A percentile compares a stretch with the other conserved stretches of the same genome.
These are phyloP conservation scores for Lepiota brunneoincarnata DNA, from an alignment of 768 basidiomycete genomes.

Conservation along the genomic window DNA sequence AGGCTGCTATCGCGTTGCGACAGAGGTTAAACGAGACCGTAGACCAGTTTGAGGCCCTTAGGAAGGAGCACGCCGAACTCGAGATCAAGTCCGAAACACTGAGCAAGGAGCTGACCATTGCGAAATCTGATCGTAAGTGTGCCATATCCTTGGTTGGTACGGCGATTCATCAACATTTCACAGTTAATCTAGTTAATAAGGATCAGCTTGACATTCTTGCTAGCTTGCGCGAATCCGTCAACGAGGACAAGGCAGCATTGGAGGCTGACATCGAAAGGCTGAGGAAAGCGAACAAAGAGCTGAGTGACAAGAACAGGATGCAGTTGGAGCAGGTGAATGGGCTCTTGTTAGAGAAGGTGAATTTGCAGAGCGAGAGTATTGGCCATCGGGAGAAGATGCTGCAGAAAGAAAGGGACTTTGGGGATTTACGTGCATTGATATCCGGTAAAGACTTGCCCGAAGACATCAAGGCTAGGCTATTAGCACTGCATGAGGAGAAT, in stretches of 20 bases:
- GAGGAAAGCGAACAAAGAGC: conserved; percentile 64
- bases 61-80: conserved; percentile 66
- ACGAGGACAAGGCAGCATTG: conserved; percentile 78
- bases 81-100: conserved; percentile 65
- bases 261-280: conserved; percentile 66
- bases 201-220: conserved; percentile 91
- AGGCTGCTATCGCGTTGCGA: conserved; percentile 85
- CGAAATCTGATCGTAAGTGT: conserved; percentile 79
- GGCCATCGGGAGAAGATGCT: conserved; percentile 85
- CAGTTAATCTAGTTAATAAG: conserved; percentile 89
- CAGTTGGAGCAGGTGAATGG: conserved; percentile 86
- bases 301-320: conserved; percentile 83
- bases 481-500: conserved; percentile 78
- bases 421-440: conserved; percentile 52
- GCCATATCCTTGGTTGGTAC: neutral
- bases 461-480: conserved; percentile 72
- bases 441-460: conserved; percentile 80
- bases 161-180: conserved; percentile 8
- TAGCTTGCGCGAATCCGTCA: conserved; percentile 82
- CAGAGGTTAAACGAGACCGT: conserved; percentile 86
- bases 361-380: conserved; percentile 86
- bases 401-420: conserved; percentile 81
- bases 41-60: conserved; percentile 71
- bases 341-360: conserved; percentile 89
- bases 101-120: conserved; percentile 71